phyloP scores from a whole-genome alignment of 2,329 filamentous ascomycete species.

The Cercospora citrullina region DNA sequence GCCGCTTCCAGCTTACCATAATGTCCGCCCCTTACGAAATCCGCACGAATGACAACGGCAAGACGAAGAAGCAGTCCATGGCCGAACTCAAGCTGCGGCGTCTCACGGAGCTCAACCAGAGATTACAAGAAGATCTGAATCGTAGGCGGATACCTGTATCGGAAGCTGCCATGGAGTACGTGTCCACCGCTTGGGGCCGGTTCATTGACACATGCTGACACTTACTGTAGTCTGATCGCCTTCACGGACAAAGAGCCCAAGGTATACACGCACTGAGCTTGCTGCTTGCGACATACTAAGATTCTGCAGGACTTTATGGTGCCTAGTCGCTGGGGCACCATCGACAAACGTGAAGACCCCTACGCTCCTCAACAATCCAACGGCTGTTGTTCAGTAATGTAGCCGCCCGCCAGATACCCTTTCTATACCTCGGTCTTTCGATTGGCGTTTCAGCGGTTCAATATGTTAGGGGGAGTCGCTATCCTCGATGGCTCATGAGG shows the following conservation, averaged over 20 bases:
- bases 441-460: constrained; percentile 29
- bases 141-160: constrained; percentile 93
- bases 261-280: constrained; percentile 25
- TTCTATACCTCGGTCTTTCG: constrained; percentile 20
- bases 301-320: constrained; percentile 81
- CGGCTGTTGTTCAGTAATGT: constrained; percentile 97
- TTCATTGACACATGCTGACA: constrained; percentile 6
- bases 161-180: constrained; percentile 70
- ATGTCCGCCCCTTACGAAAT: constrained; percentile 67
- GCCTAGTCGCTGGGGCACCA: constrained; percentile 90
- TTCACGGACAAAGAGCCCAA: constrained; percentile 94
- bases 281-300: constrained; percentile 5
- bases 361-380: constrained; percentile 92
- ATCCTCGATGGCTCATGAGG: constrained; percentile 9
- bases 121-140: constrained; percentile 92
- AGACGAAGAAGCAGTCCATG: constrained; percentile 99
- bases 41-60: constrained; percentile 64
- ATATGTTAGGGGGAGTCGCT: constrained; percentile 12
- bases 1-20: constrained; percentile 29
- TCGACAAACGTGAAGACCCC: constrained; percentile 95
- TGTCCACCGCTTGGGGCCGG: constrained; percentile 7
- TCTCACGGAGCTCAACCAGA: constrained; percentile 94
- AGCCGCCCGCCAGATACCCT: constrained; percentile 36
- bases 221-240: constrained; percentile 76
- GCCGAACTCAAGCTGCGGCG: constrained; percentile 95